Conservation (phyloP, 805 yeast genomes). For the Wickerhamomyces alni region DNA sequence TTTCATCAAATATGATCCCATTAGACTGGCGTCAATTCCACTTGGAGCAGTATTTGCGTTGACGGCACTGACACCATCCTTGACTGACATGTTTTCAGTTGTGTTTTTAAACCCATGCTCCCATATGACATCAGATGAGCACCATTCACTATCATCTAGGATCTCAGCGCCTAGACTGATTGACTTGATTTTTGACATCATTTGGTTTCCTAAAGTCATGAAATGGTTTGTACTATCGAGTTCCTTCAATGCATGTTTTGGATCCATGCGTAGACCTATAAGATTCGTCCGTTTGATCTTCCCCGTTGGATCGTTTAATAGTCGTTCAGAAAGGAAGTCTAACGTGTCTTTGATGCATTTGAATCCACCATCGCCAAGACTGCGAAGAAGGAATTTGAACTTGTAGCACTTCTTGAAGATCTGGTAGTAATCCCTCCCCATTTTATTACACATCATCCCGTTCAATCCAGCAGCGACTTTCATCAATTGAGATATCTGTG, state of each 20-base stretch:
- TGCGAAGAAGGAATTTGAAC: constrained; percentile 18
- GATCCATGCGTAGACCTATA: constrained; percentile 10
- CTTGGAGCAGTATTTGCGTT: no score
- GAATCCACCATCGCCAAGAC: constrained; percentile 18
- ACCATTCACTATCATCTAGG: constrained; percentile 9
- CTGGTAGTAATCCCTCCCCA: constrained; percentile 18
- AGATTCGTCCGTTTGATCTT: constrained; percentile 10
- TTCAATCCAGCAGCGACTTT: constrained; percentile 14
- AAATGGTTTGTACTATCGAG: constrained; percentile 17
- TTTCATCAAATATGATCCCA: no score
- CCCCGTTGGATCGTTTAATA: constrained; percentile 14
- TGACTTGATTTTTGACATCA: no score
- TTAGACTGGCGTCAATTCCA: no score
- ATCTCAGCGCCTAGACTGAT: constrained; percentile 5
- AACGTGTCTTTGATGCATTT: constrained; percentile 20
- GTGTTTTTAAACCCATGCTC: constrained; percentile 8
- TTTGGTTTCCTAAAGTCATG: constrained; percentile 5
- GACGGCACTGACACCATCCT: no score
- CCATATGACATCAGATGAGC: constrained; percentile 17
- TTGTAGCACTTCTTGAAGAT: constrained; percentile 20
- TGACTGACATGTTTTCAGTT: no score
- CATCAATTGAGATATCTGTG: constrained; percentile 3
- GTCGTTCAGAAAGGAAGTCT: constrained; percentile 14
- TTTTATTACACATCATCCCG: constrained; percentile 15
- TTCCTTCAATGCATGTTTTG: constrained; percentile 10